Base-by-base conservation (phyloP, 176 grass and related monocot species). In the Eleusine indica region DNA sequence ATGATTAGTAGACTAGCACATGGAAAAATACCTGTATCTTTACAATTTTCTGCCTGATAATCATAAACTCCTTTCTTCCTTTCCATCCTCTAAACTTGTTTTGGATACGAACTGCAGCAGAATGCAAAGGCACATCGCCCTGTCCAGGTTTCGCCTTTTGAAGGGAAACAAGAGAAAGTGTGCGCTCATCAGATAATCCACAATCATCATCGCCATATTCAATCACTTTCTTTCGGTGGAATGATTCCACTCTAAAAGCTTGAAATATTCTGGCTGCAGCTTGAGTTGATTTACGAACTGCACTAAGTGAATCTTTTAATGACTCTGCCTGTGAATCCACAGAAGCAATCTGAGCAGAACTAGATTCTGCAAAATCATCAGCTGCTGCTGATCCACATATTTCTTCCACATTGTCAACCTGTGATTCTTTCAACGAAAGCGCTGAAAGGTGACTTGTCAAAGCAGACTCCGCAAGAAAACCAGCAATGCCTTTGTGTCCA, bases 61-160 rank as follows among this genome's bases (percentile, higher is more conserved):
- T 87, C 86, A 96, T 87, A 74, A 99, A 99, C 25, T 96, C 93
- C 64, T 96, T 99, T 83, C 86, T 91, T 75, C 93, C 93, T 89
- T 99, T 99, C 97, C 97, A 99, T 85, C 97, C 97, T 80, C 97
- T 87, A 66, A 96, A 99, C 79, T 99, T 99, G 63, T 99, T 99
- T 73, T 99, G 97, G 53, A 99, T 99, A 73, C 90, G 93, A 85
- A 92, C 86, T 46, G 97, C 97, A 90, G 97, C 97, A 78, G 78
- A 81, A 81, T 92, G 87, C 57, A 82, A 30, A 48, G 92, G 94
- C 79, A 75, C 70, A 63, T 99, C 89, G 71, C 90, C 72, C n/a
- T 90, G 84, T 43, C 89, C 93, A 78, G 82, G 22, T 73, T 91
- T 96, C 11, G 87, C 66, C 71, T 86, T 94, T 63, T 86, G 90